Evolutionary conservation across 2,329 filamentous ascomycete genomes (phyloP).

Genomic region (Paraconiothyrium sp.): DNA sequence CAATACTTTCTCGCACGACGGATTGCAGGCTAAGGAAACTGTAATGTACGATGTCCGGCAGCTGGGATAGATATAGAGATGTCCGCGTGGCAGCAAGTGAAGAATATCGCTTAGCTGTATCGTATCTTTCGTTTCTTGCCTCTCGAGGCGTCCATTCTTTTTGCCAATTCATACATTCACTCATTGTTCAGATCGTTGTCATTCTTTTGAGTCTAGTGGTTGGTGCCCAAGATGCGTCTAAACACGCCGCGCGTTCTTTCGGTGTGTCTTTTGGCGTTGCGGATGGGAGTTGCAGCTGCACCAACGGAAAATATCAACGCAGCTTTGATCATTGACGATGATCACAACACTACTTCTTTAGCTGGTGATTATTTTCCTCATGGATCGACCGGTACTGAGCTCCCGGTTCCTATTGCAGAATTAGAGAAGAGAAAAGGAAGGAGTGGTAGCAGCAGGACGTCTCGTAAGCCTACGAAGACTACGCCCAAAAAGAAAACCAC

Average conservation of each 20-base stretch:
- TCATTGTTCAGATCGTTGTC: not conserved
- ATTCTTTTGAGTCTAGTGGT: not conserved
- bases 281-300: not conserved
- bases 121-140: not conserved
- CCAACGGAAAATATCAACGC: not conserved
- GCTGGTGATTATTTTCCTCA: not conserved
- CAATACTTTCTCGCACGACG: too few species aligned
- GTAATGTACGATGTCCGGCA: too few species aligned
- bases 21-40: too few species aligned
- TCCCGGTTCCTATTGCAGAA: not conserved
- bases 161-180: not conserved
- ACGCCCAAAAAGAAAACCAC: not conserved
- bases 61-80: not conserved
- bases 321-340: not conserved
- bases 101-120: not conserved
- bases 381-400: not conserved
- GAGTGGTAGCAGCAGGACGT: not conserved
- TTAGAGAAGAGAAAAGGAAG: not conserved
- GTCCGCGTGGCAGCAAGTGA: not conserved
- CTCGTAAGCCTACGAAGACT: not conserved
- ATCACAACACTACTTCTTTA: not conserved
- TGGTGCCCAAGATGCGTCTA: not conserved
- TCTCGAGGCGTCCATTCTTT: not conserved
- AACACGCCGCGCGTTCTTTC: not conserved
- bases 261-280: not conserved